These are phyloP conservation scores for Sporothrix pallida DNA, from an alignment of 2,329 filamentous ascomycete species.

Conservation along the genomic window DNA sequence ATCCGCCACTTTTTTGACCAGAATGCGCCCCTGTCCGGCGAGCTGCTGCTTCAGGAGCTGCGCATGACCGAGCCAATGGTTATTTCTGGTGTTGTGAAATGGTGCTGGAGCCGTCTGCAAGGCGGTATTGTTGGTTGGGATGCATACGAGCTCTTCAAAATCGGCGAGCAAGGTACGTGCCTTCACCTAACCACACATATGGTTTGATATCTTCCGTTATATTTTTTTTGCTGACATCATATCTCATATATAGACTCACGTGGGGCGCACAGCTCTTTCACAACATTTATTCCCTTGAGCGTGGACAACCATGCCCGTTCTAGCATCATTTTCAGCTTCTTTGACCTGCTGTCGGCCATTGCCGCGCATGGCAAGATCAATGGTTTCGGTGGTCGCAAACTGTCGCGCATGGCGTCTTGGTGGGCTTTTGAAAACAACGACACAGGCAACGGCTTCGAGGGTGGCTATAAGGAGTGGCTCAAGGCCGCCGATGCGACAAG, in stretches of 20 bases:
- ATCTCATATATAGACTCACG: constrained; percentile 71
- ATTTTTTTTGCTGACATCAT: background rate
- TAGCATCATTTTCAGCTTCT: constrained; percentile 94
- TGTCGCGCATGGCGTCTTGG: constrained; percentile 95
- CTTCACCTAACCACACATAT: too few species aligned
- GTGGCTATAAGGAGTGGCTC: constrained; percentile 88
- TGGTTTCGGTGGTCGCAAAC: constrained; percentile 88
- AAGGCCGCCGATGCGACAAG: constrained; percentile 93
- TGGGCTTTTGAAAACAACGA: constrained; percentile 96
- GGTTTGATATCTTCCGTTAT: background rate
- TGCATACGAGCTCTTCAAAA: constrained; percentile 92
- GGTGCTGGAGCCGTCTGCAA: constrained; percentile 94
- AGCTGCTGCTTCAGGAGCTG: constrained; percentile 79
- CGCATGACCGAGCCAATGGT: constrained; percentile 94
- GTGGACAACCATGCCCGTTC: constrained; percentile 85
- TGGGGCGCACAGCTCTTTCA: constrained; percentile 90
- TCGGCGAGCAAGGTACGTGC: constrained; percentile 80
- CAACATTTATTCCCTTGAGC: constrained; percentile 93
- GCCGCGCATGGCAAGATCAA: constrained; percentile 93
- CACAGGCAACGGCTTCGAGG: constrained; percentile 88
- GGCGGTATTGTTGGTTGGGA: constrained; percentile 97
- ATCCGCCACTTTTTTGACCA: constrained; percentile 89
- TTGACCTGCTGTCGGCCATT: constrained; percentile 87
- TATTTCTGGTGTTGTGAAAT: constrained; percentile 91
- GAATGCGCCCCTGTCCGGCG: constrained; percentile 67